Percentiles rank a stretch among this genome's conserved stretches.
Evolutionary conservation across 441 rosid genomes (phyloP).

Genomic region (Melastoma candidum): DNA sequence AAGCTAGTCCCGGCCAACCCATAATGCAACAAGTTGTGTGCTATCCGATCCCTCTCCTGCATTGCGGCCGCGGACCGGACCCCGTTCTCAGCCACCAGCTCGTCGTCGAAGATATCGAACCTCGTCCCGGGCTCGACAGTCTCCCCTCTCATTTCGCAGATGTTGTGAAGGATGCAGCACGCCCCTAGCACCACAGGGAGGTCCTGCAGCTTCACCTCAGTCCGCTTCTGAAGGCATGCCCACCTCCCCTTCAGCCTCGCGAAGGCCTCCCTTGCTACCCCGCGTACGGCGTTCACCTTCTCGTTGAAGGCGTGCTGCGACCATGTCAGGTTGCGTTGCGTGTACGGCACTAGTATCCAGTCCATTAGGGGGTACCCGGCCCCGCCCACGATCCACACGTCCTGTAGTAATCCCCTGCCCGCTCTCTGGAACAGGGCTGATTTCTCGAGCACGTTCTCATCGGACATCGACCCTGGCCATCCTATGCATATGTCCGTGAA

Average conservation of each 20-base stretch:
- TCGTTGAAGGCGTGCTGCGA: conserved; percentile 71
- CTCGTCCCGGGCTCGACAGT: conserved; percentile 32
- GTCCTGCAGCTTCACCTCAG: conserved; percentile 74
- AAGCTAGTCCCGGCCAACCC: conserved; percentile 41
- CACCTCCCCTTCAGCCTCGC: conserved; percentile 59
- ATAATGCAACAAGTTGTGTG: conserved; percentile 76
- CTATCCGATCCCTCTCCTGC: conserved; percentile 57
- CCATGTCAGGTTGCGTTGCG: conserved; percentile 69
- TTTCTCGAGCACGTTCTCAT: conserved; percentile 60
- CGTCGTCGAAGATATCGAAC: conserved; percentile 61
- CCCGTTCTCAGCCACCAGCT: conserved; percentile 42
- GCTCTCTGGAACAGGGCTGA: conserved; percentile 60
- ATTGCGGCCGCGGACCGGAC: conserved; percentile 34
- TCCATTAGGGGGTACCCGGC: conserved; percentile 58
- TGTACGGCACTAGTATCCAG: conserved; percentile 74
- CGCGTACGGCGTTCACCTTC: conserved; percentile 36
- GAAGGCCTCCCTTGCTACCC: conserved; percentile 41
- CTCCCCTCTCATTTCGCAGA: conserved; percentile 66
- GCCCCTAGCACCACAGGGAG: conserved; percentile 77
- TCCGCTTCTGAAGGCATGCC: conserved; percentile 68
- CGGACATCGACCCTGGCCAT: conserved; percentile 78
- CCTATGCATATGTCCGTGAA: conserved; percentile 82
- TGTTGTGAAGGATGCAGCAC: conserved; percentile 75
- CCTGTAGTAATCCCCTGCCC: conserved; percentile 43
- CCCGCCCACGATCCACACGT: conserved; percentile 67